Evolutionary conservation across 1,284 basidiomycete species (phyloP).

Genomic region (Wolfiporia cocos): DNA sequence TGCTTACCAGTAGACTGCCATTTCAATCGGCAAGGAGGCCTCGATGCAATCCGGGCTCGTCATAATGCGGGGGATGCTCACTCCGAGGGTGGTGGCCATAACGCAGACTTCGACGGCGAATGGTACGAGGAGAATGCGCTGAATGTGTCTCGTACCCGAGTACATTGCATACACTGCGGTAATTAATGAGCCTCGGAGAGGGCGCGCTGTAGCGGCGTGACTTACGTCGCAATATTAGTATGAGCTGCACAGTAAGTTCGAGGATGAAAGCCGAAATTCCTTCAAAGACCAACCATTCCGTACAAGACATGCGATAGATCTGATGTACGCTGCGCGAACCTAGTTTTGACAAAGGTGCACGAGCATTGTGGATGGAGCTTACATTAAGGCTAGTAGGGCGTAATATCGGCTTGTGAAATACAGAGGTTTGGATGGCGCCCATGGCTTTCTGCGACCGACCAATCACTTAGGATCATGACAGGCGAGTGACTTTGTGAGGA

Average conservation of each 20-base stretch:
- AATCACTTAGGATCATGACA: no score
- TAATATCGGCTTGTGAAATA: constrained; percentile 25
- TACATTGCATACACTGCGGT: constrained; percentile 27
- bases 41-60: constrained; percentile 20
- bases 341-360: background rate
- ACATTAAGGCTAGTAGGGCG: constrained; percentile 21
- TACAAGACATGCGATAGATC: constrained; percentile 15
- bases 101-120: constrained; percentile 19
- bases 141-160: constrained; percentile 14
- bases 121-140: constrained; percentile 17
- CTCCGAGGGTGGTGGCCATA: constrained; percentile 22
- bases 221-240: constrained; percentile 28
- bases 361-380: constrained; percentile 5
- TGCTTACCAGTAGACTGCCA: constrained; percentile 26
- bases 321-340: constrained; percentile 16
- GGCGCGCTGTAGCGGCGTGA: background rate
- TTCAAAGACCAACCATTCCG: constrained; percentile 27
- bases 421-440: constrained; percentile 19
- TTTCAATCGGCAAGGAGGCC: constrained; percentile 17
- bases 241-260: constrained; percentile 23
- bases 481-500: background rate
- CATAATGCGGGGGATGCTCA: constrained; percentile 22
- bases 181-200: background rate
- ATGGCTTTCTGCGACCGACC: constrained; percentile 18
- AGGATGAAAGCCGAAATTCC: constrained; percentile 25